Evolutionary conservation across 352 stramenopile genomes (phyloP), one percentile per base, ranked within the genome.

Genomic region (Globisporangium nagaii): DNA sequence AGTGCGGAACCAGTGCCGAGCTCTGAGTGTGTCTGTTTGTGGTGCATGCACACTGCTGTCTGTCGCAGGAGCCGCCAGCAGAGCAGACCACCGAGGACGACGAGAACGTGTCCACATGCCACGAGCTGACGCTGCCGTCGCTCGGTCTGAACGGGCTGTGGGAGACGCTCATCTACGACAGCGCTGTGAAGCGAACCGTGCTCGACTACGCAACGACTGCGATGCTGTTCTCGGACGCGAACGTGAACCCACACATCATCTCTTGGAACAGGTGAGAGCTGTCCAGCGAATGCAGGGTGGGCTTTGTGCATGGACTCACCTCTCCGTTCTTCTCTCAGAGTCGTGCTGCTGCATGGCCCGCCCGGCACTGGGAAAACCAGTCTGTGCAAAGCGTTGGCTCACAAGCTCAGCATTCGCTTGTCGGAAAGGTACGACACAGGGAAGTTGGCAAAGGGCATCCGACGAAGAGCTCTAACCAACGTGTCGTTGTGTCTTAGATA

Each of bases 361-460:
- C 91, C 91, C 11, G 91, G 91, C n/a, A 98, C 91, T 0, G 91
- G 90, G 7, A 97, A 98, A 42, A 98, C 91, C 1, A 95, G 84
- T 67, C 64, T 98, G 22, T 96, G 89, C 65, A 96, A 96, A 60
- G 86, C 89, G 1, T 58, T 98, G 13, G 90, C 89, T 1, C 90
- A 98, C 25, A 97, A 97, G 69, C 73, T 98, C 13, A 86, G 84
- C 36, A 96, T 97, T 59, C 83, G 89, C 15, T 62, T 96, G 17
- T 70, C 65, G 2, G 68, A 84, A 22, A 72, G 75, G 61, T 97
- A 74, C 28, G 60, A 51, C 11, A n/a, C n/a, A n/a, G n/a, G n/a
- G n/a, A n/a, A n/a, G n/a, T n/a, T n/a, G n/a, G n/a, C n/a, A n/a
- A n/a, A n/a, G n/a, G n/a, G n/a, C n/a, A n/a, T n/a, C n/a, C n/a